Evolutionary conservation across 768 basidiomycete genomes (phyloP), one percentile per base, ranked within the genome.

Genomic region (Sarcodon aspratus): DNA sequence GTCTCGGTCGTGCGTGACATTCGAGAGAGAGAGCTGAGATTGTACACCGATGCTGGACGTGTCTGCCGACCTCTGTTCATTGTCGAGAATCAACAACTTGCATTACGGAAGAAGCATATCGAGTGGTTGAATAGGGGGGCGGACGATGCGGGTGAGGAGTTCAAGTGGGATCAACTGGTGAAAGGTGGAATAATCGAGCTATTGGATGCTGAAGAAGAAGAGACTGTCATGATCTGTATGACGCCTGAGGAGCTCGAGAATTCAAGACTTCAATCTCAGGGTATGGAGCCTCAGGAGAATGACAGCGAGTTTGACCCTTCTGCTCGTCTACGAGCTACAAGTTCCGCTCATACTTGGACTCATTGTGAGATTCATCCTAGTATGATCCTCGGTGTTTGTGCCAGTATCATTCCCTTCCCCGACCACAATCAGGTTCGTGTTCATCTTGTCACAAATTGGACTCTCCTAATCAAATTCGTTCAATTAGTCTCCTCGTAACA

Each of bases 221-320:
- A 99, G 64, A 97, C 95, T 0, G 93, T 97, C 48, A 95, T 99
- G 89, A 99, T 99, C 53, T 92, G 90, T 47, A 99, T 99, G 96
- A 92, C 90, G 3, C 86, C 91, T 3, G 92, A 97, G 59, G 96
- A 98, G 63, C 66, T 99, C 47, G 91, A 96, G 64, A 82, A 79
- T 54, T 89, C 89, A 10, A 71, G 90, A 48, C 58, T 82, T 50
- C 76, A 80, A 59, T 73, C 79, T 54, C 72, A 69, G 40, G 79
- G 82, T 33, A 61, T 76, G 43, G 76, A 80, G 46, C 69, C 78
- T 27, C 69, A 72, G 37, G 69, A 68, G n/a, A 77, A 77, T 47
- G 84, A 85, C 31, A 70, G 64, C 6, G 82, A 89, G 21, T 86
- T 80, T 58, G 93, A 98, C 59, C 85, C 90, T 8, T 84, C 94